Evolutionary conservation across 148 eudicot genomes (phyloP).

Genomic region (Talinum fruticosum): DNA sequence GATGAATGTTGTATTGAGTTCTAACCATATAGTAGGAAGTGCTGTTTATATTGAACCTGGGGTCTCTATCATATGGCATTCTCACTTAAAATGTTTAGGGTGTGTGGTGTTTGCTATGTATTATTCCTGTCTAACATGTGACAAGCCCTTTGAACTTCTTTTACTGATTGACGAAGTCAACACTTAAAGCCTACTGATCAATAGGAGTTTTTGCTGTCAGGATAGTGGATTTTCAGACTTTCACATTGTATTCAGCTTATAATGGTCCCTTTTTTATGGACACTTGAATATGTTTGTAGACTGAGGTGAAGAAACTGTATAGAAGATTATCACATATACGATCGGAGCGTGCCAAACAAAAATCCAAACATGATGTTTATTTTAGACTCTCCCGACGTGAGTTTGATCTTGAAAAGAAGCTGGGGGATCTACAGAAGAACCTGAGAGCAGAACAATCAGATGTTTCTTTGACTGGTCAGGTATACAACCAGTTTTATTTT

Average conservation of each 20-base stretch:
- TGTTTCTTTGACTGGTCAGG: constrained; percentile 37
- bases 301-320: constrained; percentile 29
- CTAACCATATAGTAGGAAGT: neutral
- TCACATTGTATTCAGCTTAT: neutral
- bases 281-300: constrained; percentile 20
- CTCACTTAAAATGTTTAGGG: no score
- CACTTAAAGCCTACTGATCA: no score
- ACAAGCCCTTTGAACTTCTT: no score
- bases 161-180: no score
- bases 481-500: constrained; percentile 20
- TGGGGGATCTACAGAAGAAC: constrained; percentile 37
- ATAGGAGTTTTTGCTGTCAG: neutral
- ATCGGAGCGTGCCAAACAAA: constrained; percentile 22
- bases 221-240: neutral
- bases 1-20: neutral
- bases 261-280: neutral
- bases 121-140: neutral
- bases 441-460: constrained; percentile 26
- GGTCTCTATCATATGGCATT: neutral
- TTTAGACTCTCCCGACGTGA: constrained; percentile 23
- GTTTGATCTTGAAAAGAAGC: constrained; percentile 27
- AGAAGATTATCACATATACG: constrained; percentile 19
- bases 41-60: neutral
- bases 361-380: constrained; percentile 11
- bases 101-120: no score